Conservation (phyloP, 1,284 basidiomycete species). For the Neolentinus lepideus region DNA sequence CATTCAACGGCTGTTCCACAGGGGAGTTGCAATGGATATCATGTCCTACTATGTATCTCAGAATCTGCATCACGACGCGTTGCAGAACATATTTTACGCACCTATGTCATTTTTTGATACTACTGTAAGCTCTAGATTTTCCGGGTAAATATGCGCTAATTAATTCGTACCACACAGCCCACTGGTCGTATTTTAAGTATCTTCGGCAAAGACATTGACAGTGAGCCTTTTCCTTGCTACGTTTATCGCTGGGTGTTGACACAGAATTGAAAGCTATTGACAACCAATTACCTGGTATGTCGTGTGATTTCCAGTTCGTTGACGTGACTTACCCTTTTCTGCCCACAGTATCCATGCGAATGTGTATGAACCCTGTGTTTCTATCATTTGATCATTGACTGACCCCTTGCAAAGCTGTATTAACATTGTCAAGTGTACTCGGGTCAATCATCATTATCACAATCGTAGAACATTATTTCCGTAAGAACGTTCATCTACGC, state of each 20-base stretch:
- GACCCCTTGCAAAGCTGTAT: conserved; percentile 30
- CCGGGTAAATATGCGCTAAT: not conserved
- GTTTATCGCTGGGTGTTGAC: conserved; percentile 2
- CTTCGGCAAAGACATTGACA: conserved; percentile 60
- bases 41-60: conserved; percentile 52
- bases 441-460: conserved; percentile 63
- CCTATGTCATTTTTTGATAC: conserved; percentile 71
- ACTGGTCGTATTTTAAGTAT: conserved; percentile 59
- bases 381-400: not conserved
- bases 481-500: conserved; percentile 26
- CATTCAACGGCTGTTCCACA: conserved; percentile 19
- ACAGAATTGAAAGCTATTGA: conserved; percentile 41
- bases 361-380: conserved; percentile 34
- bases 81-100: conserved; percentile 54
- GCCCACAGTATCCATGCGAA: conserved; percentile 50
- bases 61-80: conserved; percentile 48
- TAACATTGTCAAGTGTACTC: conserved; percentile 43
- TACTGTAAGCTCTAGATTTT: conserved; percentile 31
- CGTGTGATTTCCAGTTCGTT: not conserved
- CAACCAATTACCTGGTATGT: conserved; percentile 47
- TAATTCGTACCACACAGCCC: conserved; percentile 34
- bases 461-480: conserved; percentile 66
- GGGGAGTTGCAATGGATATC: conserved; percentile 48
- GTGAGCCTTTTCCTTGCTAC: conserved; percentile 22
- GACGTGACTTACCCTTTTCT: not conserved